These are phyloP conservation scores for Circinella minor DNA, from an alignment of 371 early-diverging fungal genomes.

Conservation along the genomic window DNA sequence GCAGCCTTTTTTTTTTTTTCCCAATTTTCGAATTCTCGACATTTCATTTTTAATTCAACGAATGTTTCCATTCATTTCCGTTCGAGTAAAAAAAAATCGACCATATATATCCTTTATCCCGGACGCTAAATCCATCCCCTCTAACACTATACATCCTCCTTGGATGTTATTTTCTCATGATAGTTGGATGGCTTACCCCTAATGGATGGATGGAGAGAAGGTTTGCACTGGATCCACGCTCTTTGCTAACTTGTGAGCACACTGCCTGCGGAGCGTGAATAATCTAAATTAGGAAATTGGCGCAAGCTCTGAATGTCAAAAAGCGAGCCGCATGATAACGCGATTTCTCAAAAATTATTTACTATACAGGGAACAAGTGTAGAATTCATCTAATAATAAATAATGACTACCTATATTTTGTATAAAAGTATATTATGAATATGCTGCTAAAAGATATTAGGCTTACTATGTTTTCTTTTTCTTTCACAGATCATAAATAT, in stretches of 20 bases:
- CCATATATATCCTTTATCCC: not conserved
- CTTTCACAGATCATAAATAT: no score
- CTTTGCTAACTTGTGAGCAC: not conserved
- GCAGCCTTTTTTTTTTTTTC: no score
- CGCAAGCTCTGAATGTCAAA: no score
- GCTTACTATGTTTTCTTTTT: no score
- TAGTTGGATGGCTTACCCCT: conserved; percentile 14
- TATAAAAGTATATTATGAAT: no score
- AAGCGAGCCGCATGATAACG: no score
- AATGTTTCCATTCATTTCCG: no score
- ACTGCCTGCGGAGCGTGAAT: not conserved
- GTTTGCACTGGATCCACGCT: not conserved
- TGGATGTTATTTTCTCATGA: not conserved
- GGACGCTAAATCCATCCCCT: not conserved
- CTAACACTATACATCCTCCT: not conserved
- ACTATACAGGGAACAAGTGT: no score
- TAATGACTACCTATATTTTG: no score
- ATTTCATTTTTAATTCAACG: not conserved
- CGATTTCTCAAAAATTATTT: no score
- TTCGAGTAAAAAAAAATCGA: not conserved
- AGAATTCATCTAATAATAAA: no score
- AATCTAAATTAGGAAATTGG: not conserved
- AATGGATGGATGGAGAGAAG: conserved; percentile 16
- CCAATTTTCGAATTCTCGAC: not conserved
- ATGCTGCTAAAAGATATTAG: no score